Evolutionary conservation across 176 grass and related monocot genomes (phyloP).

Genomic region (Eragrostis curvula): DNA sequence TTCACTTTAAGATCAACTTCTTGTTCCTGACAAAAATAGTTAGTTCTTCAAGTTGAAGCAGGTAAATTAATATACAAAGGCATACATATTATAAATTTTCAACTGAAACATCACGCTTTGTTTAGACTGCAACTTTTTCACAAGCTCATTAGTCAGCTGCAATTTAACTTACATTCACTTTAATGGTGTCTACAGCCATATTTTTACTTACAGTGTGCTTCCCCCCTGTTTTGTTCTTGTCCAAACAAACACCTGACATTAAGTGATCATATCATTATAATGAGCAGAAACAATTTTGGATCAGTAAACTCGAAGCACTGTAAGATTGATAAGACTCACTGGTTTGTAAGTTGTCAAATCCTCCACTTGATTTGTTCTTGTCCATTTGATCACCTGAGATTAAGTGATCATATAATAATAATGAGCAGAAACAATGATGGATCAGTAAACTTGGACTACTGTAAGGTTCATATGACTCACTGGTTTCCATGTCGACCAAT

Average conservation of each 20-base stretch:
- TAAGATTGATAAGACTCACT: constrained; percentile 35
- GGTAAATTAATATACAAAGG: constrained; percentile 21
- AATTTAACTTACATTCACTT: constrained; percentile 42
- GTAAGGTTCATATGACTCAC: too few relatives aligned
- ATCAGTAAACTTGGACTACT: too few relatives aligned
- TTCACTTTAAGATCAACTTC: not conserved
- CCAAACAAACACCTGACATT: constrained; percentile 42
- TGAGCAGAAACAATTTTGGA: not conserved
- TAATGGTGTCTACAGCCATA: not conserved
- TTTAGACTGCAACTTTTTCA: constrained; percentile 20
- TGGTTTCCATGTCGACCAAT: too few relatives aligned
- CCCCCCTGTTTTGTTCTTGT: constrained; percentile 8
- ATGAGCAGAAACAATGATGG: too few relatives aligned
- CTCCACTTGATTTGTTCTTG: not conserved
- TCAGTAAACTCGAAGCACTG: constrained; percentile 22
- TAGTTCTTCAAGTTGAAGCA: constrained; percentile 23
- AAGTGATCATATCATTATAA: constrained; percentile 34
- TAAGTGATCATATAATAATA: too few relatives aligned
- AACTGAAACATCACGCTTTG: constrained; percentile 4
- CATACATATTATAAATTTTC: not conserved
- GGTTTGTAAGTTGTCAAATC: not conserved
- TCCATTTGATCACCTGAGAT: too few relatives aligned
- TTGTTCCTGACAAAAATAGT: not conserved
- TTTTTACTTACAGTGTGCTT: constrained; percentile 20
- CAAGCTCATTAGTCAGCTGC: not conserved